Evolutionary conservation across 2,329 filamentous ascomycete species (phyloP), one percentile per base, ranked within the genome.

Genomic region (Pseudophaeomoniella oleicola): DNA sequence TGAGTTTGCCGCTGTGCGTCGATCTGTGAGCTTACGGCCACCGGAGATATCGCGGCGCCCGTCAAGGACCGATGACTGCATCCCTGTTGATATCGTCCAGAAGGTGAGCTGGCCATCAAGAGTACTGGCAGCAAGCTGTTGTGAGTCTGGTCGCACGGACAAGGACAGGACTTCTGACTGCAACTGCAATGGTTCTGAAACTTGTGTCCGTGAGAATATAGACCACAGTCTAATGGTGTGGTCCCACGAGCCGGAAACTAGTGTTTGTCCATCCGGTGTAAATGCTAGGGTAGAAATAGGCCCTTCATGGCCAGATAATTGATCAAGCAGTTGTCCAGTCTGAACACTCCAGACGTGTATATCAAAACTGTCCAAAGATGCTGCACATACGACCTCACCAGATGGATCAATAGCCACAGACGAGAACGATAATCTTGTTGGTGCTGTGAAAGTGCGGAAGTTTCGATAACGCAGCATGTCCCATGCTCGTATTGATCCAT

Each of bases 281-380:
- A 98, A 98, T 2, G 85, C 76, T 16, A 98, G 64, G 2, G 83
- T 78, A 4, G 86, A 90, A 2, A 98, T 81, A 0, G 90, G 90
- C 0, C 88, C 90, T 60, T 98, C 88, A 48, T 98, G 90, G 1
- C 90, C 92, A 4, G 87, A 73, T 16, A 98, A 67, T 46, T 81
- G 81, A 54, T 98, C 90, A 4, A 98, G 74, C 13, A 98, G 67
- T 56, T 98, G 90, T 2, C 90, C 90, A 1, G 88, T 98, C 54
- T 98, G 90, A 3, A 98, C 92, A 4, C 85, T 94, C 90, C 90
- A 98, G 43, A 98, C 82, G 59, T 98, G 87, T 36, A 98, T 84
- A 52, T 96, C 88, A 46, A 94, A 96, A 3, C 87, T 94, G 56
- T 98, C 90, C 12, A 93, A 69, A 2, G 88, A 96, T 2, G 88